Evolutionary conservation across 179 eudicot species (phyloP), one percentile per base, ranked within the genome.

Genomic region (Beta corolliflora): DNA sequence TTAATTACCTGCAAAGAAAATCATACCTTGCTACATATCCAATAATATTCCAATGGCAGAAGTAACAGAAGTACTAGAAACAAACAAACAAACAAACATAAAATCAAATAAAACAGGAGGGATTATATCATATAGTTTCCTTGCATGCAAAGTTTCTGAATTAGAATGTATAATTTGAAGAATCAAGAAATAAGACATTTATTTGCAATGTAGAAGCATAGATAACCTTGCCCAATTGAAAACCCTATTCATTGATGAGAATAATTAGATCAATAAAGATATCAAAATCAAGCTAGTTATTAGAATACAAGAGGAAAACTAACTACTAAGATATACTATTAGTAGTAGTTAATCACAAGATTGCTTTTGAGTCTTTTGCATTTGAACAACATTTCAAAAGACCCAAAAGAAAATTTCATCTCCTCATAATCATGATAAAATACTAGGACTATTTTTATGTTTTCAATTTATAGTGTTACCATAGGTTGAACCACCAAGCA

Each of bases 381-480:
- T 67, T 68, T 44, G 59, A 81, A 78, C 80, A 78, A 84, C 73
- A 60, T 58, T 61, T 66, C 58, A 73, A 80, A 76, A 74, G 84
- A 84, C 77, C 31, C 84, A 44, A 84, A 44, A 64, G 2, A 15
- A 72, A 54, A 25, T 13, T 74, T 66, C 31, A 18, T 6, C 13
- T 31, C 16, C 21, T 63, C 55, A 75, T 54, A 23, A 68, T 23
- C 79, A 53, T 36, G 53, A 70, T n/a, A n/a, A 48, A 67, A 13
- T 60, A 71, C 60, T 50, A 64, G 41, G 3, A 36, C 41, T 36
- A 36, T 21, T 16, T 64, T 59, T 59, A 13, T 53, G 41, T 69
- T 19, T n/a, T 92, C 73, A 92, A 71, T 90, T 90, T 56, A 91
- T 84, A 74, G 90, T 86, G 84, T 90, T 92, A 89, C 96, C 97